Conservation (phyloP, 306 rosid genomes). For the Arachis stenosperma region DNA sequence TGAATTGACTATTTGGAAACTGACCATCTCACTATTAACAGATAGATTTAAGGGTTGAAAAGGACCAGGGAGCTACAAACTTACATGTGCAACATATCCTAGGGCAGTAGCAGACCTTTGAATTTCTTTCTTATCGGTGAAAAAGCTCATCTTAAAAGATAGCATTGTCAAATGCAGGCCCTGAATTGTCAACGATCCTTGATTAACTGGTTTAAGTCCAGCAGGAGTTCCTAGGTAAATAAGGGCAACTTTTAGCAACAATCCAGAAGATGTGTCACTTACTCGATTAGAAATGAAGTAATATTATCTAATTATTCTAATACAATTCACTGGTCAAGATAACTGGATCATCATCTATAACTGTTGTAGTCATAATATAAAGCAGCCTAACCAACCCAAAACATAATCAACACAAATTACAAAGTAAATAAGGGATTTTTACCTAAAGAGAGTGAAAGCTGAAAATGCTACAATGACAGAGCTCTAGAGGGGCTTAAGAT, state of each 20-base stretch:
- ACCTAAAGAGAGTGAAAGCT: neutral
- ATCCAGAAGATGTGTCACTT: slow-evolving; percentile 24
- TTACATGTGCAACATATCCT: slow-evolving; percentile 90
- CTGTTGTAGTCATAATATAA: neutral
- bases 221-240: slow-evolving; percentile 60
- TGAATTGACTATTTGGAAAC: slow-evolving; percentile 10
- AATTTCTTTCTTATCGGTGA: slow-evolving; percentile 91
- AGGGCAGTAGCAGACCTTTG: slow-evolving; percentile 91
- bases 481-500: slow-evolving; percentile 23
- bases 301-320: slow-evolving; percentile 25
- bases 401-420: neutral
- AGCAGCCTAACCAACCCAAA: neutral
- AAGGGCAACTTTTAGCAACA: slow-evolving; percentile 23
- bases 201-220: slow-evolving; percentile 66
- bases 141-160: slow-evolving; percentile 83
- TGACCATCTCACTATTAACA: neutral
- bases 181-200: slow-evolving; percentile 81
- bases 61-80: slow-evolving; percentile 40
- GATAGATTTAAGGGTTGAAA: slow-evolving; percentile 10
- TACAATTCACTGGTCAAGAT: slow-evolving; percentile 1
- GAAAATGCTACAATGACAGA: slow-evolving; percentile 17
- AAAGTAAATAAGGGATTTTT: slow-evolving; percentile 3
- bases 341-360: slow-evolving; percentile 18
- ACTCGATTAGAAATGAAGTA: slow-evolving; percentile 5
- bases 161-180: slow-evolving; percentile 83